phyloP scores from a whole-genome alignment of 768 basidiomycete genomes.

The Hortiboletus flavorubellus region DNA sequence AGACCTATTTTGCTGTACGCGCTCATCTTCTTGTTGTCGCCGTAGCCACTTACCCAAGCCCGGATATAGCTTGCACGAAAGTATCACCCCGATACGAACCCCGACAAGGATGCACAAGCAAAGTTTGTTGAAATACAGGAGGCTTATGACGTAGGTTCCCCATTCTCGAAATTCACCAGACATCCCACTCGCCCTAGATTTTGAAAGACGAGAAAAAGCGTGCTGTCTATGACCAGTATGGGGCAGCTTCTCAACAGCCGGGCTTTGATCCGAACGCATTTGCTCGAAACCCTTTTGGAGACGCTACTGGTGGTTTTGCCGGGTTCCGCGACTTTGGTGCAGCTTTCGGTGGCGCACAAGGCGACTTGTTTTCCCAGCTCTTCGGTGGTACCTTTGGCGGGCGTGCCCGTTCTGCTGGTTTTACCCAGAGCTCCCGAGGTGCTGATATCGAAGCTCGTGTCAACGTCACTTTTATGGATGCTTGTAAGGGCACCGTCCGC shows the following conservation, averaged over 20 bases:
- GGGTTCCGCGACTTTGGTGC: slow-evolving; percentile 71
- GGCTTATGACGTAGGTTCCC: slow-evolving; percentile 83
- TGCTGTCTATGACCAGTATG: slow-evolving; percentile 87
- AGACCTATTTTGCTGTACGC: slow-evolving; percentile 90
- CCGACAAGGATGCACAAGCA: slow-evolving; percentile 84
- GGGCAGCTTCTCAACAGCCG: slow-evolving; percentile 86
- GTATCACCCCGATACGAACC: slow-evolving; percentile 97
- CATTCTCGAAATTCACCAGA: slow-evolving; percentile 12
- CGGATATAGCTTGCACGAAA: slow-evolving; percentile 86
- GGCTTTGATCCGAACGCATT: slow-evolving; percentile 94
- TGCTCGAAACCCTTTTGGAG: slow-evolving; percentile 49
- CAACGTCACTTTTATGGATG: slow-evolving; percentile 84
- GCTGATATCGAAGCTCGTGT: slow-evolving; percentile 79
- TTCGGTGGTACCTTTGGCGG: slow-evolving; percentile 70
- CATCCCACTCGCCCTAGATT: slow-evolving; percentile 48
- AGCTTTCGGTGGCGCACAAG: slow-evolving; percentile 50
- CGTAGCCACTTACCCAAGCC: slow-evolving; percentile 14
- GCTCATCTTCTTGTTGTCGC: slow-evolving; percentile 7
- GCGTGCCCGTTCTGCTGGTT: slow-evolving; percentile 40
- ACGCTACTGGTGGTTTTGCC: slow-evolving; percentile 55
- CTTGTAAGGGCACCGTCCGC: slow-evolving; percentile 84
- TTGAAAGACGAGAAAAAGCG: slow-evolving; percentile 95
- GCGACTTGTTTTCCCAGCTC: slow-evolving; percentile 81
- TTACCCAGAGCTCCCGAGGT: slow-evolving; percentile 51
- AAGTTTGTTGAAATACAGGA: slow-evolving; percentile 96